Conservation (phyloP, 345 rosid genomes). For the Hypericum perforatum region DNA sequence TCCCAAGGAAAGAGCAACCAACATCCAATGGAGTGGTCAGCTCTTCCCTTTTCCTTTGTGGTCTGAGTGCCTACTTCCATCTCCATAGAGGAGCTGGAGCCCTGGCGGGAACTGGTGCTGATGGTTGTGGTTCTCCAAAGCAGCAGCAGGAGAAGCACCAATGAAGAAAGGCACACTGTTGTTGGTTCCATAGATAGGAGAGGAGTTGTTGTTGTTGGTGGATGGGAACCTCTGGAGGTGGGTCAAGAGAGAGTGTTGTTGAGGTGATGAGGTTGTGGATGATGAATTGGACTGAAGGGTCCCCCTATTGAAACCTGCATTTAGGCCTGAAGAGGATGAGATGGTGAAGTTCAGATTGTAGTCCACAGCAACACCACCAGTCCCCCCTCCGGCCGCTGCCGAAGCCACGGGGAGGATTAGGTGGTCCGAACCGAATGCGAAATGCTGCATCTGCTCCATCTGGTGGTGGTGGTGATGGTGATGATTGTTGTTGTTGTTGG, state of each 20-base stretch:
- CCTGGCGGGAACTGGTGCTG: slow-evolving; percentile 57
- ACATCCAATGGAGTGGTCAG: slow-evolving; percentile 25
- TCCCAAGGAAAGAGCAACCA: slow-evolving; percentile 6
- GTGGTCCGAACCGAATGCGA: slow-evolving; percentile 70
- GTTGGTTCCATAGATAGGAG: slow-evolving; percentile 40
- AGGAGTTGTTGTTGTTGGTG: not conserved
- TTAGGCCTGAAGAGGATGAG: slow-evolving; percentile 61
- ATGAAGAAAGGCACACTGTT: slow-evolving; percentile 57
- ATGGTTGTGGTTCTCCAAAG: slow-evolving; percentile 50
- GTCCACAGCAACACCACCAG: slow-evolving; percentile 32
- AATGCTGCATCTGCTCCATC: slow-evolving; percentile 40
- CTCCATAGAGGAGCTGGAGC: slow-evolving; percentile 68
- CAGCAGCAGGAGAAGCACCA: slow-evolving; percentile 23
- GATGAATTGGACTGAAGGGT: slow-evolving; percentile 99
- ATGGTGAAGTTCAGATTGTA: slow-evolving; percentile 78
- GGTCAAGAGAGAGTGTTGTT: slow-evolving; percentile 28
- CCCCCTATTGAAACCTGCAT: slow-evolving; percentile 94
- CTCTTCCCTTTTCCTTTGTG: slow-evolving; percentile 81
- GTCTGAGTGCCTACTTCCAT: slow-evolving; percentile 58
- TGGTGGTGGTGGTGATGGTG: not conserved
- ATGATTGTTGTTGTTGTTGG: slow-evolving; percentile 9
- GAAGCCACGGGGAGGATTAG: slow-evolving; percentile 40
- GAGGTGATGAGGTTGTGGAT: slow-evolving; percentile 29
- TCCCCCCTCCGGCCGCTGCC: slow-evolving; percentile 27
- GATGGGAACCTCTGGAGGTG: slow-evolving; percentile 54